Conservation (phyloP, 1,284 basidiomycete genomes). For the Cutaneotrichosporon mucoides region DNA sequence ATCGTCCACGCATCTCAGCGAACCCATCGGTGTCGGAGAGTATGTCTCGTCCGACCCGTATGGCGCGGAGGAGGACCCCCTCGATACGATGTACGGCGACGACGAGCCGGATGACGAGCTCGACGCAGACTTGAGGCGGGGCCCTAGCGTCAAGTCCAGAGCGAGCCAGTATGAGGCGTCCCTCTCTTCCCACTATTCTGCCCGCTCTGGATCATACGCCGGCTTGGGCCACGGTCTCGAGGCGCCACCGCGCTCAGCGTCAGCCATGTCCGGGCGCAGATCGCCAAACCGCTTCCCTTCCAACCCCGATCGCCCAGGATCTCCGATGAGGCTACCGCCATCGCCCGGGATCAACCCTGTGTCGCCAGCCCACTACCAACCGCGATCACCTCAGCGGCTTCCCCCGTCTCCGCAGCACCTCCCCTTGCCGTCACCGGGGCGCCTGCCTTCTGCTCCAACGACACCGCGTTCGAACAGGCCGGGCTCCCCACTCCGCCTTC, state of each 20-base stretch:
- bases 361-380: background rate
- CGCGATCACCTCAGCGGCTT: background rate
- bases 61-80: background rate
- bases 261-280: background rate
- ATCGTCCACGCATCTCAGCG: too few species aligned
- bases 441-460: background rate
- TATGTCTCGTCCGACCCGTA: background rate
- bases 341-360: background rate
- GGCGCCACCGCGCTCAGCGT: background rate
- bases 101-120: background rate
- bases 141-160: conserved; percentile 2
- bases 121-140: background rate
- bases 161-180: conserved; percentile 8
- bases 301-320: conserved; percentile 4
- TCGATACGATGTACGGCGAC: background rate
- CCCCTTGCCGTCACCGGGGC: background rate
- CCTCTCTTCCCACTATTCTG: background rate
- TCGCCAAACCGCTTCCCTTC: background rate
- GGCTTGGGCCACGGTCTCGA: background rate
- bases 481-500: background rate
- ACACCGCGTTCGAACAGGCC: background rate
- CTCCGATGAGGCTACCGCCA: conserved; percentile 4
- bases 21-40: background rate
- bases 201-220: background rate
- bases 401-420: background rate